Evolutionary conservation across 257 asterid species (phyloP), one percentile per base, ranked within the genome.

Genomic region (Prunella vulgaris): DNA sequence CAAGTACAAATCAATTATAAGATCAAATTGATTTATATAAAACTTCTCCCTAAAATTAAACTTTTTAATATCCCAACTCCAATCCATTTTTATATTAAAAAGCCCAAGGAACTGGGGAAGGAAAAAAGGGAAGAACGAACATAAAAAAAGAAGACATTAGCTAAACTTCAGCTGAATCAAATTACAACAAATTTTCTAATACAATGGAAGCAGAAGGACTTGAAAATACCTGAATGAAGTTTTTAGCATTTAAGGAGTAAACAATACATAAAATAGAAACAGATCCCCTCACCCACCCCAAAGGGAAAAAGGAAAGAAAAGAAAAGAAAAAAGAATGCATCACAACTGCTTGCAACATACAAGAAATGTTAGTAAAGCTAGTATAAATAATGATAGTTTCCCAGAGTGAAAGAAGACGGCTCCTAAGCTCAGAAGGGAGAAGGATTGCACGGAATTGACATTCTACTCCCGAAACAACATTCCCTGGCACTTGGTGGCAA

Each of bases 281-380:
- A 42, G 4, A 3, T 1, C 24, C 22, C 21, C 56, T 17, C 12
- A 2, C 10, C 25, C 57, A 5, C 24, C 56, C 56, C 12, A 5
- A 30, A 32, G n/a, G n/a, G n/a, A n/a, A n/a, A n/a, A n/a, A n/a
- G n/a, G n/a, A n/a, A n/a, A n/a, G n/a, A 17, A 70, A 30, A 44
- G 56, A 44, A 56, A 2, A 5, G 21, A 35, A 42, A 10, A 28
- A n/a, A 5, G 10, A 33, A 56, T 22, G 51, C 8, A 20, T 17
- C 69, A 62, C 72, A 63, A 81, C 51, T 42, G 70, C 21, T 33
- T 37, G 66, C 69, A 63, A 21, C 60, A 72, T n/a, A 42, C 69
- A 75, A 71, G 75, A 71, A 77, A 76, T 73, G 79, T n/a, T 56
- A 44, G 52, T 68, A 33, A 42, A 30, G 20, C 48, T 54, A 56